A percentile compares a stretch with the other conserved stretches of the same genome.
Evolutionary conservation across 805 yeast genomes (phyloP).

Genomic region (Wickerhamomyces bovis): DNA sequence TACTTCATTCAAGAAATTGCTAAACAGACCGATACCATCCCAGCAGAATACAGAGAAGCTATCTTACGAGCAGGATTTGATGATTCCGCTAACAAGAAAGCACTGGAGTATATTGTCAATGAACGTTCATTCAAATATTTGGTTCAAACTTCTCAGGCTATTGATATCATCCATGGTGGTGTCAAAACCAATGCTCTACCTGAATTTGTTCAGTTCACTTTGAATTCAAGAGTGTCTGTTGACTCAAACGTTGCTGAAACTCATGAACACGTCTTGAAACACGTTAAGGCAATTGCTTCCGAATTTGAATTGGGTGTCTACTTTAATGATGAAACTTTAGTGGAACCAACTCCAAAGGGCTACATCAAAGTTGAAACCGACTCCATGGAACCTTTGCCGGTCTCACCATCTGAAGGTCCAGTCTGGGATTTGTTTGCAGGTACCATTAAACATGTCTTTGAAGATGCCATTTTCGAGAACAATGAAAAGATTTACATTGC

Average conservation of each 20-base stretch:
- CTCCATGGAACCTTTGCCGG: slow-evolving; percentile 11
- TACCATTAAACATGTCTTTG: slow-evolving; percentile 45
- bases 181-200: slow-evolving; percentile 75
- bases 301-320: slow-evolving; percentile 18
- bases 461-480: slow-evolving; percentile 42
- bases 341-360: slow-evolving; percentile 23
- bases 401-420: slow-evolving; percentile 12
- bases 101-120: slow-evolving; percentile 22
- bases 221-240: slow-evolving; percentile 61
- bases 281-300: slow-evolving; percentile 14
- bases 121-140: slow-evolving; percentile 10
- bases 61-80: slow-evolving; percentile 32
- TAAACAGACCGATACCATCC: slow-evolving; percentile 31
- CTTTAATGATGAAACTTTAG: slow-evolving; percentile 10
- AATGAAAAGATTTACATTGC: slow-evolving; percentile 43
- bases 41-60: slow-evolving; percentile 21
- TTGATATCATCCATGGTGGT: slow-evolving; percentile 52
- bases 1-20: slow-evolving; percentile 55
- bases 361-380: slow-evolving; percentile 21
- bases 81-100: slow-evolving; percentile 30
- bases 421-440: slow-evolving; percentile 19
- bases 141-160: slow-evolving; percentile 20
- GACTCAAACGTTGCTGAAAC: slow-evolving; percentile 41
- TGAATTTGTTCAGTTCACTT: slow-evolving; percentile 39
- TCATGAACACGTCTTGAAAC: slow-evolving; percentile 23